These are phyloP conservation scores for Alloascoidea africana DNA, from an alignment of 805 yeast species.

Conservation along the genomic window DNA sequence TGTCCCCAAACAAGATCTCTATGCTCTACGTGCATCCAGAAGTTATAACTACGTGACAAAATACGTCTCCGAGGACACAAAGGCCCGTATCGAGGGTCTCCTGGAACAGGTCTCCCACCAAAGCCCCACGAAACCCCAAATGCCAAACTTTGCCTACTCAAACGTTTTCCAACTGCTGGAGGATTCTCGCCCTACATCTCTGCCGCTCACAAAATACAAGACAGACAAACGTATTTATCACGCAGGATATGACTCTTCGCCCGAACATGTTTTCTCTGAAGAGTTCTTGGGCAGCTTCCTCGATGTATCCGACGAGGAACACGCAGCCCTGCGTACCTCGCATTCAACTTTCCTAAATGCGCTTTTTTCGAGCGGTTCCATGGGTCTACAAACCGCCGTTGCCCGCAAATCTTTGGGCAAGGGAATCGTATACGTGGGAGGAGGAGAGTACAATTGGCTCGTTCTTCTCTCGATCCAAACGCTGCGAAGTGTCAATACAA, in stretches of 20 bases:
- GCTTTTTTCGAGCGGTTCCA: slow-evolving; percentile 20
- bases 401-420: slow-evolving; percentile 15
- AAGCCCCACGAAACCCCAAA: neutral
- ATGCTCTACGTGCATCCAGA: neutral
- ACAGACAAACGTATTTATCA: neutral
- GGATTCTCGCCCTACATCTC: neutral
- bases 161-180: neutral
- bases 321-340: slow-evolving; percentile 18
- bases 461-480: slow-evolving; percentile 50
- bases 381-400: slow-evolving; percentile 11
- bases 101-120: too few species aligned
- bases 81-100: neutral
- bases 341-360: neutral
- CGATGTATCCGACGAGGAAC: slow-evolving; percentile 17
- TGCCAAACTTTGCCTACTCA: too few species aligned
- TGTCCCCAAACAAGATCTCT: neutral
- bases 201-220: neutral
- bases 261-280: slow-evolving; percentile 17
- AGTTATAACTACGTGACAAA: neutral
- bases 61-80: neutral
- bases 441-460: slow-evolving; percentile 64
- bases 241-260: neutral
- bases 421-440: slow-evolving; percentile 63
- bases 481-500: slow-evolving; percentile 50
- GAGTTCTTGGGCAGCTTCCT: slow-evolving; percentile 20